Evolutionary conservation across 2,329 filamentous ascomycete species (phyloP), one percentile per base, ranked within the genome.

Genomic region (Trichothecium roseum): DNA sequence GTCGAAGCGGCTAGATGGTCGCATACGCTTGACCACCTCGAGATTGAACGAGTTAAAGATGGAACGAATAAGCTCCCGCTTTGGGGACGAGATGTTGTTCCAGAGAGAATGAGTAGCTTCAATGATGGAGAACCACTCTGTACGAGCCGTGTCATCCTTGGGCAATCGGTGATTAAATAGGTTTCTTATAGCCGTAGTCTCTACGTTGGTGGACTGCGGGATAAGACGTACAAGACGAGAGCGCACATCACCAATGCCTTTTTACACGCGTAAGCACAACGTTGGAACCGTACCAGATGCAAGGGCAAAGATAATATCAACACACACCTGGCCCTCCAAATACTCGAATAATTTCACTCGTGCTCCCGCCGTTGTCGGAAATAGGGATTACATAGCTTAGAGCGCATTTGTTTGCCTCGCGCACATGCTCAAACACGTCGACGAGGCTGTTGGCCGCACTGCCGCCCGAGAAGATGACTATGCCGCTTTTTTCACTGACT

Each of bases 401-500:
- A 3, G 71, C 64, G 50, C 81, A 82, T 28, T 70, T 60, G 42
- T 81, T 83, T 46, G 70, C 78, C 42, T 78, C 59, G 10, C 74
- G 67, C 24, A 84, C 66, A 14, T 64, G 62, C 46, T 74, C 80
- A 59, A 95, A 95, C 9, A 94, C 84, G 54, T 95, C 89, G 28
- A 95, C 89, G 5, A 95, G 72, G 50, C 74, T 93, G 54, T 95
- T 96, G 5, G 89, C 87, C n/a, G 88, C 89, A 46, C 85, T 94
- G 36, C 88, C 88, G 28, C 87, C 87, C 1, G 87, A 93, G 57
- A 95, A 91, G 34, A 94, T 81, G 16, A 88, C 84, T 39, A 94
- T 79, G 40, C 55, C 57, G 26, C 36, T 20, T 18, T 37, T n/a
- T 32, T 20, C 14, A 20, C 34, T 24, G 29, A 18, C 17, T 13